These are phyloP conservation scores for Rubus idaeus DNA, from an alignment of 306 rosid species.

Conservation along the genomic window DNA sequence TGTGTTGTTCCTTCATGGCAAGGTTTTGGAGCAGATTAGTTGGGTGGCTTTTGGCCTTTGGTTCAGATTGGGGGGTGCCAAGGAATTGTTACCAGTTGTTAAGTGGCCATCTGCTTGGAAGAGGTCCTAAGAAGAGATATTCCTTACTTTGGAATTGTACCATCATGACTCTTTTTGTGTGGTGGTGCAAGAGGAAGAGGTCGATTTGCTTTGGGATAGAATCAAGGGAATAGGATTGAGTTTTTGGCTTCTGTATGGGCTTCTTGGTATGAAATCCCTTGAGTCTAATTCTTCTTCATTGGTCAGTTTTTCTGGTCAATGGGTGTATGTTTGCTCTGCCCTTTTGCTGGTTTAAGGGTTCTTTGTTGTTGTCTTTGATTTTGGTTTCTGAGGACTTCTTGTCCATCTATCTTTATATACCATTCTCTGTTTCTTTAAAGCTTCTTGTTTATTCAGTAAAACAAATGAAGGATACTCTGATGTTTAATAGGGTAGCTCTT, in stretches of 20 bases:
- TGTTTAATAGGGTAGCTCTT: background rate
- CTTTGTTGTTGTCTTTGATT: background rate
- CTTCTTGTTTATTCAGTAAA: background rate
- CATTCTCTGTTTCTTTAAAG: background rate
- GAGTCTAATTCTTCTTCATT: background rate
- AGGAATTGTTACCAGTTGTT: background rate
- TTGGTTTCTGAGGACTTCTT: background rate
- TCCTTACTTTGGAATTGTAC: background rate
- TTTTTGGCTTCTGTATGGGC: background rate
- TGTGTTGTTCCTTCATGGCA: background rate
- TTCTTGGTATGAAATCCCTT: background rate
- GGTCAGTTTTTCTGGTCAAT: background rate
- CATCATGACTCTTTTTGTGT: background rate
- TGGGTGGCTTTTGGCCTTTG: background rate
- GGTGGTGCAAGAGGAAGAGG: background rate
- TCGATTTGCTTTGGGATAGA: background rate
- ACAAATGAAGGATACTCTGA: background rate
- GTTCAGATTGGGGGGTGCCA: background rate
- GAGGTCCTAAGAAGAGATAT: background rate
- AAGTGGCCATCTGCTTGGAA: background rate
- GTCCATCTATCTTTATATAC: background rate
- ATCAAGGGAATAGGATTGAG: background rate
- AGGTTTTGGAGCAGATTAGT: background rate
- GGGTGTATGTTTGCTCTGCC: background rate
- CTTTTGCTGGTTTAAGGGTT: background rate